Evolutionary conservation across 768 basidiomycete genomes (phyloP).

Genomic region (Strobilomyces echinocephalus): DNA sequence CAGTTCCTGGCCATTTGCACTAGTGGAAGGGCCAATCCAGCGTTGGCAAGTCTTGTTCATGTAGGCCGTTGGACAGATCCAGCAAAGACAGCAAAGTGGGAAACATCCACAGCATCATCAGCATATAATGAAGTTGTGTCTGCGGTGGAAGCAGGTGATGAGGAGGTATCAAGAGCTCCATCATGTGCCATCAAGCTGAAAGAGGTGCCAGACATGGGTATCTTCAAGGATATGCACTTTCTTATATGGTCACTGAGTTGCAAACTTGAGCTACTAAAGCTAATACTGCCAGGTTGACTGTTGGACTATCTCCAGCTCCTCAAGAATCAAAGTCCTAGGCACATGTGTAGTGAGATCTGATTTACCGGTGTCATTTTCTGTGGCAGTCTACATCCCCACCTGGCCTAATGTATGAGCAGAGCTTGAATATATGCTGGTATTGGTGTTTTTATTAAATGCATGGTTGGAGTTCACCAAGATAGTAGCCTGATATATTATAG

Average conservation of each 20-base stretch:
- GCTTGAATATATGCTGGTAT: neutral
- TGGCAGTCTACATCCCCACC: neutral
- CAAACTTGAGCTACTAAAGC: slow-evolving; percentile 74
- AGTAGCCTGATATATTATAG: slow-evolving; percentile 30
- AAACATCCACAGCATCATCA: slow-evolving; percentile 2
- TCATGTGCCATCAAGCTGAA: neutral
- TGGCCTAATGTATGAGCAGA: neutral
- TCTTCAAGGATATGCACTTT: slow-evolving; percentile 46
- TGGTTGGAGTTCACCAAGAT: slow-evolving; percentile 10
- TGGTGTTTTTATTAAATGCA: neutral
- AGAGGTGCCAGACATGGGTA: neutral
- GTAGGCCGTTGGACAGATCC: slow-evolving; percentile 11
- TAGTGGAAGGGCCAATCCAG: slow-evolving; percentile 27
- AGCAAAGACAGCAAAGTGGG: neutral
- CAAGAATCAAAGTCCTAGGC: slow-evolving; percentile 50
- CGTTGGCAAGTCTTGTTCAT: slow-evolving; percentile 15
- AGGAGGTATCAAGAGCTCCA: neutral
- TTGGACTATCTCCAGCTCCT: slow-evolving; percentile 60
- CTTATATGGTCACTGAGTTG: slow-evolving; percentile 60
- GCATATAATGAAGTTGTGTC: slow-evolving; percentile 1
- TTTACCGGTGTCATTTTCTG: neutral
- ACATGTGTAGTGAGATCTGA: slow-evolving; percentile 11
- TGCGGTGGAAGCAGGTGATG: slow-evolving; percentile 1
- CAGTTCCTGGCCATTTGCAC: slow-evolving; percentile 23
- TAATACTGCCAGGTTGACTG: slow-evolving; percentile 93